phyloP scores from a whole-genome alignment of 148 eudicot species.

The Mesembryanthemum crystallinum region DNA sequence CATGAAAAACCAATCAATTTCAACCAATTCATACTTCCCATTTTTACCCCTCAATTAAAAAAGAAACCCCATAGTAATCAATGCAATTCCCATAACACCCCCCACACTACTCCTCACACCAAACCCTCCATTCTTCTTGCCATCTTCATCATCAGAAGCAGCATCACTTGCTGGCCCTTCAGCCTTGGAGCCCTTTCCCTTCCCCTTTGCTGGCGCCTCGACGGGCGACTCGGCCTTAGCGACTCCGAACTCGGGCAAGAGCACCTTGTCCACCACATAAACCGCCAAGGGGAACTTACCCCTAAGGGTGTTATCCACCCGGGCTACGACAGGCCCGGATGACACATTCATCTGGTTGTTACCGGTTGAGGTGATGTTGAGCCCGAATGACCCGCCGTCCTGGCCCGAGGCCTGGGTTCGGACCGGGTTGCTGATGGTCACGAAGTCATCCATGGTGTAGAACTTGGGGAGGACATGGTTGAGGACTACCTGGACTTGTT shows the following conservation, averaged over 20 bases:
- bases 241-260: conserved; percentile 39
- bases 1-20: too few species aligned
- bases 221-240: conserved; percentile 31
- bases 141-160: conserved; percentile 27
- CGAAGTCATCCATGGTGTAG: conserved; percentile 37
- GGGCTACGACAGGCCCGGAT: conserved; percentile 36
- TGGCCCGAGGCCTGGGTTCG: conserved; percentile 64
- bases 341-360: conserved; percentile 60
- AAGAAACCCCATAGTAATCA: conserved; percentile 40
- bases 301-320: conserved; percentile 45
- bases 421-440: conserved; percentile 71
- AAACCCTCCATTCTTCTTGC: conserved; percentile 13
- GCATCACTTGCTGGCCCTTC: conserved; percentile 12
- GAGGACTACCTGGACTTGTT: conserved; percentile 57
- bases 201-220: conserved; percentile 14
- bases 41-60: conserved; percentile 17
- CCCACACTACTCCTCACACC: conserved; percentile 34
- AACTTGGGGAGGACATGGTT: conserved; percentile 63
- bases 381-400: conserved; percentile 41
- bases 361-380: conserved; percentile 37
- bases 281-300: conserved; percentile 47
- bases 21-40: too few species aligned
- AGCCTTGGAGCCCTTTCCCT: conserved; percentile 12
- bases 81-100: conserved; percentile 34
- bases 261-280: conserved; percentile 59